Base-by-base conservation (phyloP, 1,284 basidiomycete species). In the Phylloboletellus chloephorus region DNA sequence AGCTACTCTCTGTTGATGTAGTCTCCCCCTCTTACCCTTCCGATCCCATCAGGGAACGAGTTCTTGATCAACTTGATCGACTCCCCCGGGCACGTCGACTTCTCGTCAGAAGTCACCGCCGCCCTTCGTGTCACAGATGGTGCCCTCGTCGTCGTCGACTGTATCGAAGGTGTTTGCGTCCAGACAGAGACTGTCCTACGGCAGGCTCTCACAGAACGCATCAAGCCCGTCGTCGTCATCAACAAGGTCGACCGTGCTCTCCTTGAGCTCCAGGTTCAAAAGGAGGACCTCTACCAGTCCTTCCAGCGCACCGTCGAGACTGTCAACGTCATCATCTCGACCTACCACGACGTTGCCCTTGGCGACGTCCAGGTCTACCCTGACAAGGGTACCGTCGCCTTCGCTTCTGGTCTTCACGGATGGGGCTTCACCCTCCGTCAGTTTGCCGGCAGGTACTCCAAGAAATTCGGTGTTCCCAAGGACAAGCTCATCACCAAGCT, bases 61-160 rank as follows among this genome's bases (percentile, higher is more conserved):
- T 98, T 98, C 80, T 82, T 98, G 78, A 96, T 98, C 79, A 98
- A 98, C 77, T 74, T 98, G 74, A 98, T 98, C 75, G 95, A 98
- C 72, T 98, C 95, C 13, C 95, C 96, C 51, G 95, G 96, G 65
- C 95, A 98, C 82, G 95, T 98, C 66, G 95, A 98, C 71, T 98
- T 98, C 79, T 98, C 96, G 38, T 98, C 96, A 40, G 96, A 99
- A 71, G 96, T 98, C 59, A 98, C 96, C 10, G 96, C 96, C 52
- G 96, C 96, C 54, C 91, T 99, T 65, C 96, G 96, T 78, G 96
- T 98, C 64, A 98, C 96, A 53, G 96, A 99, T 59, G 96, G 91
- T 76, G 91, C 91, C 46, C 84, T 98, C 54, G 94, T 98, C 61
- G 96, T 98, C 66, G 96, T 98, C 64, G 96, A 99, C 73, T 96